Evolutionary conservation across 352 stramenopile genomes (phyloP).

Genomic region (Stramenopiles sp.): DNA sequence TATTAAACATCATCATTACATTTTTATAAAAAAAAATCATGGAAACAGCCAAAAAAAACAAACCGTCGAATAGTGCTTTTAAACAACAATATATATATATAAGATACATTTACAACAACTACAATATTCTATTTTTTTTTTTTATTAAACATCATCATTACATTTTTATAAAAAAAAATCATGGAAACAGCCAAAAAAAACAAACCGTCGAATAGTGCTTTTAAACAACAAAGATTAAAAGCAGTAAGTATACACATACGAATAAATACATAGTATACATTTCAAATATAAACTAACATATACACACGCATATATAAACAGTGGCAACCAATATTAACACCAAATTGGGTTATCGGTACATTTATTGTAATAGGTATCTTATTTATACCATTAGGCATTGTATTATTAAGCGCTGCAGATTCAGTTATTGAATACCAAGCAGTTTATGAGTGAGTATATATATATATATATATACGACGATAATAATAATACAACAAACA

Average conservation of each 20-base stretch:
- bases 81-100: neutral
- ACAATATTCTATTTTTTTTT: no score
- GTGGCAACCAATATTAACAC: slow-evolving; percentile 88
- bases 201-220: neutral
- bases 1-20: no score
- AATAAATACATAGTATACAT: no score
- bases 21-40: no score
- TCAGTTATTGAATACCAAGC: slow-evolving; percentile 28
- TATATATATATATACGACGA: neutral
- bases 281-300: no score
- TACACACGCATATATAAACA: no score
- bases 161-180: no score
- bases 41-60: no score
- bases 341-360: slow-evolving; percentile 76
- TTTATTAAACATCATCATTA: no score
- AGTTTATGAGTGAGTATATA: neutral
- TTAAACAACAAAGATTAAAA: neutral
- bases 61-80: neutral
- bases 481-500: neutral
- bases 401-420: slow-evolving; percentile 55
- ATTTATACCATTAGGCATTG: slow-evolving; percentile 77
- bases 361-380: slow-evolving; percentile 77
- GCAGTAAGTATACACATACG: no score
- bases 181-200: no score
- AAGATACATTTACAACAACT: no score